Conservation (phyloP, 805 yeast species). For the Kazachstania viticola region DNA sequence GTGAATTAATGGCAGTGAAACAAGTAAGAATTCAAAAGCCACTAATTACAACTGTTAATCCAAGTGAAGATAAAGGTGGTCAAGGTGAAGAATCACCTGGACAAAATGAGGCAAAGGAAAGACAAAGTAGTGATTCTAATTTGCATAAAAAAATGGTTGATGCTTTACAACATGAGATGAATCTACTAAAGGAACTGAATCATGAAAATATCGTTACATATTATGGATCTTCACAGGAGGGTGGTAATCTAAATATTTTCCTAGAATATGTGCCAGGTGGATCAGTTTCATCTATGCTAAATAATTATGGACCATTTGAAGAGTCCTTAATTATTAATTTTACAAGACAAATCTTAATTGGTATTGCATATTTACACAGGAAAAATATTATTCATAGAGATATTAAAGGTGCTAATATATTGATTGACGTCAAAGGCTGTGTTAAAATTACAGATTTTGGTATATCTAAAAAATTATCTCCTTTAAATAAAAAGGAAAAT, state of each 20-base stretch:
- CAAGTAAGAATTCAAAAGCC: constrained; percentile 57
- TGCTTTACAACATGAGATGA: constrained; percentile 75
- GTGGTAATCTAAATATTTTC: constrained; percentile 64
- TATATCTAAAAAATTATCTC: constrained; percentile 57
- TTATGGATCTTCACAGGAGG: constrained; percentile 75
- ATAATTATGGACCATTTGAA: constrained; percentile 68
- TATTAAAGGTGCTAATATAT: constrained; percentile 79
- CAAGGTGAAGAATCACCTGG: constrained; percentile 3
- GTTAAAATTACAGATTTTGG: constrained; percentile 86
- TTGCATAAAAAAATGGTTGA: constrained; percentile 52
- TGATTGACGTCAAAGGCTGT: constrained; percentile 68
- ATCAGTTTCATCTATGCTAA: constrained; percentile 56
- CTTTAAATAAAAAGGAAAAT: constrained; percentile 31
- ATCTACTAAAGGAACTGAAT: constrained; percentile 60
- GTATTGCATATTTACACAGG: constrained; percentile 62
- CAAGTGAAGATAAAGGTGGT: constrained; percentile 22
- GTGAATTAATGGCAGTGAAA: constrained; percentile 95
- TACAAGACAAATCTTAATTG: constrained; percentile 64
- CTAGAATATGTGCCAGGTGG: constrained; percentile 67
- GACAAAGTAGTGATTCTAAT: constrained; percentile 9
- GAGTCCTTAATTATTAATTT: constrained; percentile 65
- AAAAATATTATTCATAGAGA: constrained; percentile 75
- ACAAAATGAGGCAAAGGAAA: background rate
- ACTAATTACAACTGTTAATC: constrained; percentile 6
- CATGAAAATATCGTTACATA: constrained; percentile 92